These are phyloP conservation scores for Cadophora sp. DNA, from an alignment of 2,329 filamentous ascomycete genomes.

Conservation along the genomic window DNA sequence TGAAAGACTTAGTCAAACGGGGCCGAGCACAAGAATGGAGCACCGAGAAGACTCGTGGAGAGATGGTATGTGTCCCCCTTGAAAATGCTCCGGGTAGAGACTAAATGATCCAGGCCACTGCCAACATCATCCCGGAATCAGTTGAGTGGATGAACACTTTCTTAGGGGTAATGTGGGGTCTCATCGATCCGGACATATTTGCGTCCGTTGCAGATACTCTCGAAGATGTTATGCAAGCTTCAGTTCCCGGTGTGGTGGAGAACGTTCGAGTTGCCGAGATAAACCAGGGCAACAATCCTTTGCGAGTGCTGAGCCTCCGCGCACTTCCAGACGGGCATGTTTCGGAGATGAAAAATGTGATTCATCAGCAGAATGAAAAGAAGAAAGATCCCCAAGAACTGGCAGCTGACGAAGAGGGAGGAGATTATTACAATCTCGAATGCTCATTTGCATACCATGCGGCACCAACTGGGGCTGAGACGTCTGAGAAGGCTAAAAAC, in stretches of 20 bases:
- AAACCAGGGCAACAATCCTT: slow-evolving; percentile 88
- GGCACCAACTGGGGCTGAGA: slow-evolving; percentile 71
- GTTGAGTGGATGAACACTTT: slow-evolving; percentile 97
- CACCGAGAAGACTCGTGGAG: slow-evolving; percentile 82
- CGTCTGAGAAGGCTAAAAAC: slow-evolving; percentile 85
- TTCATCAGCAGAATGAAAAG: slow-evolving; percentile 79
- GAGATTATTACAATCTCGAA: slow-evolving; percentile 92
- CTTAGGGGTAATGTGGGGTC: slow-evolving; percentile 82
- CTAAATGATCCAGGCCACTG: slow-evolving; percentile 63
- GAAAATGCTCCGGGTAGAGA: not conserved
- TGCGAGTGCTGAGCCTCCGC: slow-evolving; percentile 86
- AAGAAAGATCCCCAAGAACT: slow-evolving; percentile 86
- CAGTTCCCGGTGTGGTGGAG: slow-evolving; percentile 88
- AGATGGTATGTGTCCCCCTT: slow-evolving; percentile 61
- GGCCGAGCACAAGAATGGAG: slow-evolving; percentile 88
- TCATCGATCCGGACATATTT: slow-evolving; percentile 97
- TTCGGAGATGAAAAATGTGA: slow-evolving; percentile 79
- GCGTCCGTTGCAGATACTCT: slow-evolving; percentile 86
- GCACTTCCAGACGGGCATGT: slow-evolving; percentile 85
- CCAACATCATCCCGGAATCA: slow-evolving; percentile 90
- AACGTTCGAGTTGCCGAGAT: slow-evolving; percentile 96
- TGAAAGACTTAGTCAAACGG: slow-evolving; percentile 83
- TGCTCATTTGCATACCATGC: slow-evolving; percentile 92
- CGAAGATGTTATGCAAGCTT: slow-evolving; percentile 96
- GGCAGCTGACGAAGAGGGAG: slow-evolving; percentile 87